Percentiles rank a stretch among this genome's conserved stretches.
These are phyloP conservation scores for Sporothrix inflata DNA, from an alignment of 2,329 filamentous ascomycete species.

Conservation along the genomic window DNA sequence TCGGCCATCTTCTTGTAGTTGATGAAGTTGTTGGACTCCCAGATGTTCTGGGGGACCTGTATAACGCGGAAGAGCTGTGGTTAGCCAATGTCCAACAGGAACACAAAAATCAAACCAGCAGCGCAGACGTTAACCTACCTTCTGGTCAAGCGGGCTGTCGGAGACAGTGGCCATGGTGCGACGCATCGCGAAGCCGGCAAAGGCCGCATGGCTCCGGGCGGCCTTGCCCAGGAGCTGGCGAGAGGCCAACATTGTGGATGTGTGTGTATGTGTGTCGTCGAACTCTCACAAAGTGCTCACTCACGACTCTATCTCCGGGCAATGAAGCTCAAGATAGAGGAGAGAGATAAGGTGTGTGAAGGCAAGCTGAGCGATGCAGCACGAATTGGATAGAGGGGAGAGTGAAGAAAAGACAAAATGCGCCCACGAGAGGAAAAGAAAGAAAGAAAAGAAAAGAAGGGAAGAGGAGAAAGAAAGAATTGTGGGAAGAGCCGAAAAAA, in stretches of 20 bases:
- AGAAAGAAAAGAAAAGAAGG: constrained; percentile 1
- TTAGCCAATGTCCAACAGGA: constrained; percentile 22
- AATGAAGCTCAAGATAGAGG: constrained; percentile 28
- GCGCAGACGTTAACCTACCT: constrained; percentile 59
- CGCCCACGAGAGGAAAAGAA: constrained; percentile 20
- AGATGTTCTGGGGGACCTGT: constrained; percentile 90
- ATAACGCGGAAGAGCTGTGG: constrained; percentile 6
- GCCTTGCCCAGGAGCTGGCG: constrained; percentile 69
- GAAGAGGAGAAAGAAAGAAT: constrained; percentile 28
- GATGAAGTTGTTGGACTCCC: constrained; percentile 95
- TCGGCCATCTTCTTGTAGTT: constrained; percentile 99
- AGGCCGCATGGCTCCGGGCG: constrained; percentile 62
- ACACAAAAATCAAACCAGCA: background rate
- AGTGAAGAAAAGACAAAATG: constrained; percentile 7
- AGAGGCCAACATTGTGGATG: constrained; percentile 64
- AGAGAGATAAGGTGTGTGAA: constrained; percentile 24
- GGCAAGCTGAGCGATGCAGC: constrained; percentile 22
- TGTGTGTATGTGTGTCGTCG: constrained; percentile 29
- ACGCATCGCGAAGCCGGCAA: constrained; percentile 64
- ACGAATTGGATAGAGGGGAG: constrained; percentile 25
- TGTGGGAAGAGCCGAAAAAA: constrained; percentile 32
- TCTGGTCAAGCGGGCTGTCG: constrained; percentile 85
- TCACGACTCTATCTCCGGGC: constrained; percentile 19
- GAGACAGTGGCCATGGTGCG: constrained; percentile 80
- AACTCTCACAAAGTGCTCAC: constrained; percentile 21